phyloP scores from a whole-genome alignment of 2,329 filamentous ascomycete species.

The Pseudogymnoascus sp. region DNA sequence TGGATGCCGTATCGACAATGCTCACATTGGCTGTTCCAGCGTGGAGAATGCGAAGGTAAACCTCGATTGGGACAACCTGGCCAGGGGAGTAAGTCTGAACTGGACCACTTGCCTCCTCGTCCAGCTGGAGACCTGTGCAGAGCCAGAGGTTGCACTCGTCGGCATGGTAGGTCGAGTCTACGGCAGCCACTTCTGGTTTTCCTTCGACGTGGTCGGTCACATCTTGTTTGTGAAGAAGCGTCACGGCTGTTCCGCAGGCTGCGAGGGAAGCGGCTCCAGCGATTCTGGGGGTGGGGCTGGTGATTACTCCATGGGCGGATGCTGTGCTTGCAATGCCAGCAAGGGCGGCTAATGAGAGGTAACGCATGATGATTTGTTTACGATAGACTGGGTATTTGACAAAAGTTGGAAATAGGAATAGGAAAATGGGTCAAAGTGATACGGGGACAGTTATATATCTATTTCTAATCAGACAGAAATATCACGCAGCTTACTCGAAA shows the following conservation, averaged over 20 bases:
- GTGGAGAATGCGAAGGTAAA: conserved; percentile 40
- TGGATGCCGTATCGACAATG: conserved; percentile 42
- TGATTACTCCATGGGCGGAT: conserved; percentile 39
- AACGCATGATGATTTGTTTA: background rate
- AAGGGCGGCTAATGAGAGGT: background rate
- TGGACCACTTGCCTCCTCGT: conserved; percentile 32
- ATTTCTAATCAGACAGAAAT: background rate
- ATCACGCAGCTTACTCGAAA: background rate
- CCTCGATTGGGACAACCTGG: conserved; percentile 37
- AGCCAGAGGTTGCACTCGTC: conserved; percentile 36
- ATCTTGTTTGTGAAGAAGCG: conserved; percentile 28
- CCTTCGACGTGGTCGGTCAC: conserved; percentile 29
- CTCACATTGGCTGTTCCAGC: conserved; percentile 48
- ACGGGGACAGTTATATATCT: background rate
- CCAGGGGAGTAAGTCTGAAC: conserved; percentile 38
- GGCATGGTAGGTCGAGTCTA: conserved; percentile 24
- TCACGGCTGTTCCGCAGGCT: conserved; percentile 38
- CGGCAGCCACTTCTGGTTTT: conserved; percentile 31
- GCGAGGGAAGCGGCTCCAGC: conserved; percentile 37
- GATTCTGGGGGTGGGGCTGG: conserved; percentile 34
- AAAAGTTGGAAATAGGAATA: background rate
- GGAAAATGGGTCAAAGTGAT: background rate
- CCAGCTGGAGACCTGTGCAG: conserved; percentile 41
- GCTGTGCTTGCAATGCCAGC: conserved; percentile 24
- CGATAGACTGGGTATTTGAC: background rate